These are phyloP conservation scores for Solanum verrucosum DNA, from an alignment of 257 asterid genomes.

Conservation along the genomic window DNA sequence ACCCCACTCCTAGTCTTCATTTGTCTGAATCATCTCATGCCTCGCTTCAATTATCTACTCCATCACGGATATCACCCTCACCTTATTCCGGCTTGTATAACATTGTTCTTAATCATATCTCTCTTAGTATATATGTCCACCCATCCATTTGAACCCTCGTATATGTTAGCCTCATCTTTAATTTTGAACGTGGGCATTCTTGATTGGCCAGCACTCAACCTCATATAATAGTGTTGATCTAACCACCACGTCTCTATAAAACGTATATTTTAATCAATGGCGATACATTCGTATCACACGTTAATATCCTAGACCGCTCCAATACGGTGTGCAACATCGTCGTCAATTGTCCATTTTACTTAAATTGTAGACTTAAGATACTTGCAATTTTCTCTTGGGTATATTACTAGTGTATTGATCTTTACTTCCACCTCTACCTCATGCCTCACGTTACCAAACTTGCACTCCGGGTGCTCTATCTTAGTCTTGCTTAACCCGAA, in stretches of 20 bases:
- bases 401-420: background rate
- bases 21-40: background rate
- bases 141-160: no score
- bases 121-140: background rate
- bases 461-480: background rate
- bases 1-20: background rate
- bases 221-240: background rate
- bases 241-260: background rate
- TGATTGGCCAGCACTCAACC: background rate
- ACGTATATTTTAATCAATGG: background rate
- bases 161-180: background rate
- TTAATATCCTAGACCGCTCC: no score
- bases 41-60: background rate
- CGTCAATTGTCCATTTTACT: background rate
- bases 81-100: background rate
- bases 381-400: background rate
- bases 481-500: background rate
- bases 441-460: background rate
- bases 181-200: no score
- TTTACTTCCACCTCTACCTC: background rate
- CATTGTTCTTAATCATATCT: no score
- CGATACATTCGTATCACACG: background rate
- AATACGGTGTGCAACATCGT: background rate
- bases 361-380: background rate
- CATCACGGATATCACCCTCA: rapidly evolving